Base-by-base conservation (phyloP, 2,329 filamentous ascomycete species). In the Talaromyces sp. region DNA sequence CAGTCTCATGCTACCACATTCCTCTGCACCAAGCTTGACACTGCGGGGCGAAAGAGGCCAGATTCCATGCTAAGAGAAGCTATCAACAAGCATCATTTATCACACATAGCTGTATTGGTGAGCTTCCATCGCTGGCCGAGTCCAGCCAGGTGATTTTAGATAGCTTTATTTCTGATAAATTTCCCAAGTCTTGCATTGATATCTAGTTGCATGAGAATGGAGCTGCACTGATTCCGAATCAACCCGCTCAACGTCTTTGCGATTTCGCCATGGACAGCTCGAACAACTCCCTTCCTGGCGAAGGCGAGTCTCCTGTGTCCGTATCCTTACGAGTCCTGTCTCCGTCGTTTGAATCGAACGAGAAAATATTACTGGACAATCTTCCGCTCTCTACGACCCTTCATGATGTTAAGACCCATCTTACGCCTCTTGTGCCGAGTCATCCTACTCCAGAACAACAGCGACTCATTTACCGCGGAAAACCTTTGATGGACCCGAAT, bases 391-490 rank as follows among this genome's bases (percentile, higher is more conserved):
- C 66, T 55, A 76, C 75, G 2, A 86, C 81, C 2, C 71, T 88
- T 55, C 77, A 73, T 23, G 75, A 81, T 56, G 73, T 88, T n/a
- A 85, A 84, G 65, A 68, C 76, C 51, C 79, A 75, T 59, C 83
- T 88, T 60, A 76, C 80, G 54, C 68, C 80, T 62, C 72, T 76
- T 9, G 70, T 86, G n/a, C 76, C 82, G 8, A 75, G 75, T 33
- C 75, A 76, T 60, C 80, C 82, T 34, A 57, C 72, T 8, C 76
- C 80, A 0, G 70, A 76, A 18, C 71, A 76, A 51, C 85, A 87
- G 73, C 78, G 84, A 51, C 70, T 88, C 62, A 86, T 88, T 23
- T 87, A 86, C 66, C 75, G 79, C 56, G 86, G 86, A 23, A 78
- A 81, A 61, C 79, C 82, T 31, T 76, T 87, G 6, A 69, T 78